Base-by-base conservation (phyloP, 2,329 filamentous ascomycete species). In the Aspergillus ruber region DNA sequence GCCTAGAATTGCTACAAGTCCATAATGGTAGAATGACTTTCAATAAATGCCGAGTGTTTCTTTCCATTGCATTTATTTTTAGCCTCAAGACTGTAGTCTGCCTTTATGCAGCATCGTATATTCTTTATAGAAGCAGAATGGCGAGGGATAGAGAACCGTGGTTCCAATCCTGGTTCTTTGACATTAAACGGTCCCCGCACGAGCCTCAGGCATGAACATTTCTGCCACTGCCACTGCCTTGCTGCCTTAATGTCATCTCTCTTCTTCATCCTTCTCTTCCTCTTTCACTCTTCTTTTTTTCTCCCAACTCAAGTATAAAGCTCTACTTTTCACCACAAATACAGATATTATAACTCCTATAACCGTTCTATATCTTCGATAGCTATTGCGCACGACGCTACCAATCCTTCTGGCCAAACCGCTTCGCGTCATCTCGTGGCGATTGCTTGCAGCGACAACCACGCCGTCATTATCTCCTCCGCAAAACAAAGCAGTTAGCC, bases 361-460 rank as follows among this genome's bases (percentile, higher is more conserved):
- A 12, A 4, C 4, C 3, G 12, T 29, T 29, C 25, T 29, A 29
- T 1, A 4, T 12, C 10, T 29, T 9, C 25, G 25, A 21, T 29
- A 29, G 25, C 25, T 5, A 35, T 35, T 13, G 13, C 15, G 33
- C 33, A 17, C 8, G 29, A 33, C 13, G 33, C 13, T 35, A 7
- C 33, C 33, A 6, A 9, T 35, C 15, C 33, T 35, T 35, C 33
- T 35, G 33, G 13, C 10, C 3, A n/a, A n/a, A 17, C n/a, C 38
- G 6, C 38, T 33, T 45, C 43, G 43, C 43, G 43, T 45, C 43
- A 45, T 45, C 35, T 40, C 43, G 43, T 45, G 43, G 43, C 43
- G 36, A 45, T 39, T 21, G 43, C 18, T 25, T 20, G 20, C 17
- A 39, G 20, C 43, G 25, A 45, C 43, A 10, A 27, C 10, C 17